Conservation (phyloP, 1,139 yeast genomes). For the Protomyces inouyei region DNA sequence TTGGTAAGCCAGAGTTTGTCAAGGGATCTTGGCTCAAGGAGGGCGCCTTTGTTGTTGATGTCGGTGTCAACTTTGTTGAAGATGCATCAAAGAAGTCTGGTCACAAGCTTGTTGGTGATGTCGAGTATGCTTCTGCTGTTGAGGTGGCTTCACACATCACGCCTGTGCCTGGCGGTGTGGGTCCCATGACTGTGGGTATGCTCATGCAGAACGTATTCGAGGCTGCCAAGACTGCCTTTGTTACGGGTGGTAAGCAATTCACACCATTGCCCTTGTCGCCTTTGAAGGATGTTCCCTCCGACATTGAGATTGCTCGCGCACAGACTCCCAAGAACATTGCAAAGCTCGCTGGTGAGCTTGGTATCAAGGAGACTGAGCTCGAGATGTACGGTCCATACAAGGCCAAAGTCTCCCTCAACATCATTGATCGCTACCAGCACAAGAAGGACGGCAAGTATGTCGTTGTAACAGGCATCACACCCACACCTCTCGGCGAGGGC, state of each 20-base stretch:
- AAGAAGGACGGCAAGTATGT: slow-evolving; percentile 82
- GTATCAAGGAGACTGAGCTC: slow-evolving; percentile 72
- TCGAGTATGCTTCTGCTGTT: slow-evolving; percentile 66
- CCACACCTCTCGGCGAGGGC: slow-evolving; percentile 98
- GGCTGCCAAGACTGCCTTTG: slow-evolving; percentile 58
- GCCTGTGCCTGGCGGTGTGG: slow-evolving; percentile 99
- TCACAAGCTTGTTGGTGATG: slow-evolving; percentile 86
- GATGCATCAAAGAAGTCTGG: slow-evolving; percentile 79
- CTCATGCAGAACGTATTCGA: slow-evolving; percentile 77
- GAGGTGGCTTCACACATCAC: slow-evolving; percentile 71
- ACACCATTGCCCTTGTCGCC: slow-evolving; percentile 62
- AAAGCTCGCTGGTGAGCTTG: slow-evolving; percentile 78
- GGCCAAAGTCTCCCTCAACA: slow-evolving; percentile 77
- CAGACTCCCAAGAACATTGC: slow-evolving; percentile 83
- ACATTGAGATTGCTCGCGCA: slow-evolving; percentile 83
- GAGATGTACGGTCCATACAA: slow-evolving; percentile 90
- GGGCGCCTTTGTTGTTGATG: slow-evolving; percentile 87
- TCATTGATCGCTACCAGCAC: slow-evolving; percentile 64
- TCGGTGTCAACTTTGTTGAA: slow-evolving; percentile 84
- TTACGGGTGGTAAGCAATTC: slow-evolving; percentile 37
- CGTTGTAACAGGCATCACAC: slow-evolving; percentile 94
- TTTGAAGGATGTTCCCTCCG: slow-evolving; percentile 83
- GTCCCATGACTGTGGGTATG: slow-evolving; percentile 99
- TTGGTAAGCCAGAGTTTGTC: slow-evolving; percentile 78
- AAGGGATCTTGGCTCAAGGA: slow-evolving; percentile 84